Evolutionary conservation across 352 stramenopile species (phyloP).

Genomic region (Pythium phragmiticola): DNA sequence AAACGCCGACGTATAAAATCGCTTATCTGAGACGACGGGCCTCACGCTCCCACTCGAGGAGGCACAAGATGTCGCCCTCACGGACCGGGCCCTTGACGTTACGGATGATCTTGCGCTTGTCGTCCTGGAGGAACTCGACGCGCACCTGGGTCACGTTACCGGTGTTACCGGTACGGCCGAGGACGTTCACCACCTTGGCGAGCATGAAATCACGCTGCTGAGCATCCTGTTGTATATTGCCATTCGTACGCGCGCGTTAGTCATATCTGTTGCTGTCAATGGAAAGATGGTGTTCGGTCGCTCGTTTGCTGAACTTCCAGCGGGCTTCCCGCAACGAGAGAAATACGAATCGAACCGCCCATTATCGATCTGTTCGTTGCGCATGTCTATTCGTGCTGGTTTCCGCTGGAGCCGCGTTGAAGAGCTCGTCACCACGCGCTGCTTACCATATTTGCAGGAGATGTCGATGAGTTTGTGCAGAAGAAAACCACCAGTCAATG

Average conservation of each 20-base stretch:
- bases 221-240: conserved; percentile 43
- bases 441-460: conserved; percentile 73
- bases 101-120: conserved; percentile 98
- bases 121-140: conserved; percentile 99
- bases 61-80: conserved; percentile 98
- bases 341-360: conserved; percentile 8
- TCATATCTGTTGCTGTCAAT: not conserved
- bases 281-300: not conserved
- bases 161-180: conserved; percentile 99
- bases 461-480: conserved; percentile 86
- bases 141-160: conserved; percentile 99
- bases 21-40: conserved; percentile 97
- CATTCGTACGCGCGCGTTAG: conserved; percentile 1
- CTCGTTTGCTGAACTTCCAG: conserved; percentile 7
- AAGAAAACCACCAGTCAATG: conserved; percentile 44
- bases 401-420: not conserved
- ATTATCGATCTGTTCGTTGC: conserved; percentile 7
- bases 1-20: conserved; percentile 21
- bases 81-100: conserved; percentile 99
- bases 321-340: conserved; percentile 6
- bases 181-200: conserved; percentile 98
- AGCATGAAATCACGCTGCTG: conserved; percentile 93
- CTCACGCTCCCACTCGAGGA: conserved; percentile 99
- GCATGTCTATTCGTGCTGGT: not conserved
- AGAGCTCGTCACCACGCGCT: not conserved